phyloP scores from a whole-genome alignment of 2,329 filamentous ascomycete species.

The Sordariomycetes sp. region DNA sequence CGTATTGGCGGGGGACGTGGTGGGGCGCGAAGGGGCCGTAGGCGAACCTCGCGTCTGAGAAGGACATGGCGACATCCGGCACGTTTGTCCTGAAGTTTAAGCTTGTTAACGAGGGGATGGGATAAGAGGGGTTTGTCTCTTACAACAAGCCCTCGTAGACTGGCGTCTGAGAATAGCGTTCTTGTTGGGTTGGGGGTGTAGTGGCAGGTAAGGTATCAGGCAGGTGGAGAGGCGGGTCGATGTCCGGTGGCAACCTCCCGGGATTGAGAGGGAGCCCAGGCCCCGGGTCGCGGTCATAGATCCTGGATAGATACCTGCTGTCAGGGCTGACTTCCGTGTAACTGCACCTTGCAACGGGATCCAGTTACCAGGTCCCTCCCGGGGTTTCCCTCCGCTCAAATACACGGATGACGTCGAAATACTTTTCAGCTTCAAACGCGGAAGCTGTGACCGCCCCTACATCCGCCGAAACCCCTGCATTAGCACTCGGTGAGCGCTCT shows the following conservation, averaged over 20 bases:
- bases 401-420: conserved; percentile 27
- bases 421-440: conserved; percentile 31
- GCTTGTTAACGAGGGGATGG: background rate
- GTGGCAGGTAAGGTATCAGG: conserved; percentile 28
- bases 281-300: conserved; percentile 34
- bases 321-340: background rate
- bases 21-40: conserved; percentile 47
- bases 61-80: conserved; percentile 44
- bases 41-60: conserved; percentile 39
- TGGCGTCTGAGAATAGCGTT: conserved; percentile 35
- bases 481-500: background rate
- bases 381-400: conserved; percentile 30
- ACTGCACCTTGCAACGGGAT: background rate
- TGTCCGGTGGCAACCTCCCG: conserved; percentile 29
- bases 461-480: background rate
- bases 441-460: conserved; percentile 35
- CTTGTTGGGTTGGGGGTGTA: conserved; percentile 27
- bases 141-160: conserved; percentile 41
- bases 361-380: conserved; percentile 31
- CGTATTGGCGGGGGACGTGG: conserved; percentile 41
- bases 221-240: conserved; percentile 33
- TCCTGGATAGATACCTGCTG: conserved; percentile 23
- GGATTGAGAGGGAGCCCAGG: conserved; percentile 22
- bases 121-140: conserved; percentile 9
- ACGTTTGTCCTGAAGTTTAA: conserved; percentile 36